Evolutionary conservation across 176 grass and related monocot genomes (phyloP).

Genomic region (Musa schizocarpa): DNA sequence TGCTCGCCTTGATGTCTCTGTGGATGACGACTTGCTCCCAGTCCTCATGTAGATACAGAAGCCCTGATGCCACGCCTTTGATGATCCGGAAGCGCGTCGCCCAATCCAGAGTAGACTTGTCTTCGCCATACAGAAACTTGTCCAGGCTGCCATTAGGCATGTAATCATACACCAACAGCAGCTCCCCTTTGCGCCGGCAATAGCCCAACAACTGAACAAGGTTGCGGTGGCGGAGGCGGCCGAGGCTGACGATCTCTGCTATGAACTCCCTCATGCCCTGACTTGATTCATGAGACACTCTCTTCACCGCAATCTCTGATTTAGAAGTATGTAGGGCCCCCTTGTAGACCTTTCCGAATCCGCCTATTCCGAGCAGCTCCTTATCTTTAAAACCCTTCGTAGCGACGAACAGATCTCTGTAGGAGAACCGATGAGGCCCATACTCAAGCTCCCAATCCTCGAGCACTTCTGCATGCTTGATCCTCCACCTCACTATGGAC

Average conservation of each 20-base stretch:
- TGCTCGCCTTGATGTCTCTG: too few species aligned
- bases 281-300: constrained; percentile 7
- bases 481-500: not conserved
- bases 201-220: constrained; percentile 7
- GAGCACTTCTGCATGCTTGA: not conserved
- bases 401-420: not conserved
- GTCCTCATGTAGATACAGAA: constrained; percentile 28
- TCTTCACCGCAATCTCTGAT: constrained; percentile 16
- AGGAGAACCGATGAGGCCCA: constrained; percentile 12
- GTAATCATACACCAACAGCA: not conserved
- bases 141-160: not conserved
- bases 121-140: not conserved
- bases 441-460: constrained; percentile 27
- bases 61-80: constrained; percentile 21
- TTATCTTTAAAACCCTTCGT: constrained; percentile 6
- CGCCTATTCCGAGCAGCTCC: constrained; percentile 10
- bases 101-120: constrained; percentile 12
- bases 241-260: constrained; percentile 19
- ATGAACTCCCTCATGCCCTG: constrained; percentile 27
- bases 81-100: constrained; percentile 26
- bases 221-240: constrained; percentile 8
- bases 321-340: not conserved
- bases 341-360: constrained; percentile 16
- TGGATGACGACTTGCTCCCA: too few species aligned
- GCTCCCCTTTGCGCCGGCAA: constrained; percentile 13